A percentile compares a stretch with the other conserved stretches of the same genome.
These are phyloP conservation scores for Rhodomyrtus psidioides DNA, from an alignment of 441 rosid genomes.

Conservation along the genomic window DNA sequence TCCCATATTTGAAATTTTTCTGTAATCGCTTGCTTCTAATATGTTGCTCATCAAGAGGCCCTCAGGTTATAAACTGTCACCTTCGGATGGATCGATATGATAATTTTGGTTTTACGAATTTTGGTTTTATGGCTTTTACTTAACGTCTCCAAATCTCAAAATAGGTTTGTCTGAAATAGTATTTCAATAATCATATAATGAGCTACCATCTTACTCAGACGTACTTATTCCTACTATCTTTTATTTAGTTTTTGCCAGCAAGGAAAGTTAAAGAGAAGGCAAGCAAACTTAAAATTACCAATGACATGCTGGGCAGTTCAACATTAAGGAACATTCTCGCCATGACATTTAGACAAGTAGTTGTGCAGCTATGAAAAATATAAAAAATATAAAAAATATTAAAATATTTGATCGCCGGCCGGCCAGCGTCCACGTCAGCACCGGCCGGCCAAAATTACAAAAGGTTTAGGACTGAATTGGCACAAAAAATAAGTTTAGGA, in stretches of 20 bases:
- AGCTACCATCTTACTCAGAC: neutral
- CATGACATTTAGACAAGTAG: constrained; percentile 87
- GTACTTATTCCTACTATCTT: neutral
- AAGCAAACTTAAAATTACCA: constrained; percentile 25
- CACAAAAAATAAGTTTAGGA: too few species aligned
- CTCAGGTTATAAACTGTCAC: neutral
- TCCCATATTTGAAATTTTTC: neutral
- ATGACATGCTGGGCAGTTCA: constrained; percentile 34
- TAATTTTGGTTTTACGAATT: neutral
- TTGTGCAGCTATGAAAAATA: too few species aligned
- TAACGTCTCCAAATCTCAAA: neutral
- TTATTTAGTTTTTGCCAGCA: constrained; percentile 70
- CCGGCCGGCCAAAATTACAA: too few species aligned
- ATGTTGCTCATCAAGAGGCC: neutral
- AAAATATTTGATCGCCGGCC: too few species aligned
- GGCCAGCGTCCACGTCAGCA: too few species aligned
- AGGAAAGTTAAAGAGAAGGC: constrained; percentile 73
- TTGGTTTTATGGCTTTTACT: neutral
- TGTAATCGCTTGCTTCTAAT: neutral
- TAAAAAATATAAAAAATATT: too few species aligned
- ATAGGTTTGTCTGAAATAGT: neutral
- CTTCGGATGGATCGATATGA: neutral
- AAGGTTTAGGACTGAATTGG: too few species aligned
- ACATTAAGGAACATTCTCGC: constrained; percentile 62
- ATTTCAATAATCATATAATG: neutral